Conservation (phyloP, 2,329 filamentous ascomycete species). For the Dothistroma septosporum region DNA sequence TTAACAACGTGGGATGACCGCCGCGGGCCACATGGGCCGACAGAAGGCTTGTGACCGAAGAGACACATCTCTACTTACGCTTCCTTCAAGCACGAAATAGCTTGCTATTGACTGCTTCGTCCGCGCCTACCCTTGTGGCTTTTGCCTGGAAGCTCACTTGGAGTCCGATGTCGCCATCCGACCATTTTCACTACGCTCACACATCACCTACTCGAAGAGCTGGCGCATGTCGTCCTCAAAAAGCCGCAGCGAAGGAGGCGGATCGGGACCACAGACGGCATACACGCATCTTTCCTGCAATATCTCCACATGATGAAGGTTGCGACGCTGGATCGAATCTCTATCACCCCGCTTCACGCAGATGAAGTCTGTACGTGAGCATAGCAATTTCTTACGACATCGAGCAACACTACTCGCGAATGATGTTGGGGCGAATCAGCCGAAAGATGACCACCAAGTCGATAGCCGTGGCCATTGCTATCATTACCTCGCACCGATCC, state of each 20-base stretch:
- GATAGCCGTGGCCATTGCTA: too few species aligned
- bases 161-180: background rate
- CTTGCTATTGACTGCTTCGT: background rate
- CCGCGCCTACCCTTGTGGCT: background rate
- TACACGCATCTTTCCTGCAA: background rate
- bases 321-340: background rate
- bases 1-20: background rate
- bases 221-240: too few species aligned
- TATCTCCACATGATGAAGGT: background rate
- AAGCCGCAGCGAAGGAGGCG: background rate
- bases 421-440: too few species aligned
- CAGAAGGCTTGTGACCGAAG: background rate
- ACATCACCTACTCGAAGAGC: too few species aligned
- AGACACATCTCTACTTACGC: background rate
- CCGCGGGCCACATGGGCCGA: background rate
- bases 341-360: background rate
- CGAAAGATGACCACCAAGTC: too few species aligned
- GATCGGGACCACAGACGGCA: background rate
- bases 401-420: too few species aligned
- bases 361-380: too few species aligned
- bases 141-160: background rate
- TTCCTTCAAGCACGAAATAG: background rate
- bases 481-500: constrained; percentile 44
- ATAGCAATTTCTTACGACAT: too few species aligned
- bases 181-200: too few species aligned